phyloP scores from a whole-genome alignment of 164 flowering plant genomes.

The Magnolia officinalis region DNA sequence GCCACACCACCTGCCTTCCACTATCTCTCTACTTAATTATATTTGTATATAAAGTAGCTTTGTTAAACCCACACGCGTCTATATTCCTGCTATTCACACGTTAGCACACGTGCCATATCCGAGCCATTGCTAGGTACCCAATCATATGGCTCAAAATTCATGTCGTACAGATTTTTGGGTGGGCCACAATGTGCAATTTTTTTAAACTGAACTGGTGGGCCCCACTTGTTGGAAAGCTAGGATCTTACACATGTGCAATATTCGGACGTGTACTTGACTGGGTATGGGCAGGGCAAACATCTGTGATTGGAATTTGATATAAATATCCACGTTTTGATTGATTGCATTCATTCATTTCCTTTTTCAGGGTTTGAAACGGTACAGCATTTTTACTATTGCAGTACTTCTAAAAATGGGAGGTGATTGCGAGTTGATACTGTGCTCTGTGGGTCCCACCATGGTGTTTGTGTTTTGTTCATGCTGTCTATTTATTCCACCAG shows the following conservation, averaged over 20 bases:
- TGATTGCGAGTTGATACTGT: background rate
- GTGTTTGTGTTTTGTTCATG: too few species aligned
- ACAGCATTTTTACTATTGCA: background rate
- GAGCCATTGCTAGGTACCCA: too few species aligned
- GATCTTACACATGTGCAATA: background rate
- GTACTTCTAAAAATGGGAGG: background rate
- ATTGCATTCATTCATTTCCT: background rate
- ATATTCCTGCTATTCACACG: too few species aligned
- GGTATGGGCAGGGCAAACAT: background rate
- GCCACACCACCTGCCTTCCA: constrained; percentile 27
- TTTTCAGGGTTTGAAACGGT: background rate
- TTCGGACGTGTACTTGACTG: background rate
- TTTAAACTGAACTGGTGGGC: too few species aligned
- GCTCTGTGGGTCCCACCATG: too few species aligned
- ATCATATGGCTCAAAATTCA: too few species aligned
- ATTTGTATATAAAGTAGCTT: background rate
- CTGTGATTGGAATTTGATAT: too few species aligned
- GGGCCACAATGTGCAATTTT: background rate
- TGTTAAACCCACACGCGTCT: background rate
- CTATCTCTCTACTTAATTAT: background rate
- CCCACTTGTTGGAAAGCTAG: too few species aligned
- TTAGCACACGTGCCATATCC: too few species aligned
- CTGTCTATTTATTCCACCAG: too few species aligned
- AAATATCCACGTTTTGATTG: background rate
- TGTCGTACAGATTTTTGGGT: background rate